Base-by-base conservation (phyloP, 371 early-diverging fungal genomes). In the Haplosporangium sp. region DNA sequence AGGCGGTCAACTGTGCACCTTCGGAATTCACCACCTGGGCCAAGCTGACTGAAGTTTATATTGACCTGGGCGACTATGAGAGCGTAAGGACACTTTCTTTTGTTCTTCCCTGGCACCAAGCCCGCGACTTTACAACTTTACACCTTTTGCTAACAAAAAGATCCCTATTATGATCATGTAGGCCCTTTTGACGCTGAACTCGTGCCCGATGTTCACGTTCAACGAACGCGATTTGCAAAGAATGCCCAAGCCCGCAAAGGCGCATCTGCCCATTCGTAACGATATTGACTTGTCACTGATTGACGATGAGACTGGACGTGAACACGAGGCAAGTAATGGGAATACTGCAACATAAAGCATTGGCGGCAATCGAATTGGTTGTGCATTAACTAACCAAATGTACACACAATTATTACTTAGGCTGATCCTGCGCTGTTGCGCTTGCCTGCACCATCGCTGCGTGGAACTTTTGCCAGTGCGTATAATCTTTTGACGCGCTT, bases 151-250 rank as follows among this genome's bases (percentile, higher is more conserved):
- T 45, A 10, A 21, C 13, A 23, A 50, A 16, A 50, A 13, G n/a
- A 36, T 16, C 20, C 42, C 62, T 55, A 40, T 55, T 45, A 13
- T 51, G 12, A 51, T 43, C 8, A 16, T 11, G 12, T 74, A 91
- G 91, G 98, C 98, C 10, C 84, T 98, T 23, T 86, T 98, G 69
- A 92, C 98, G 0, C 86, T 98, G 71, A 98, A 98, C 81, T 93
- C 96, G 6, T 98, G 98, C 79, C 98, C 98, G 6, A 98, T 98
- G 98, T 97, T 96, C 79, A 95, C 96, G 0, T 95, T 92, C 81
- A 90, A 89, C 60, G 96, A 96, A 70, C 87, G 91, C 41, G 98
- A 98, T 69, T 82, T 93, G 71, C 97, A 95, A 59, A 90, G 96
- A 36, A 94, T 96, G 92, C 97, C 96, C 16, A 82, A 91, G n/a